Conservation (phyloP, 345 rosid species). For the Acer campestre region DNA sequence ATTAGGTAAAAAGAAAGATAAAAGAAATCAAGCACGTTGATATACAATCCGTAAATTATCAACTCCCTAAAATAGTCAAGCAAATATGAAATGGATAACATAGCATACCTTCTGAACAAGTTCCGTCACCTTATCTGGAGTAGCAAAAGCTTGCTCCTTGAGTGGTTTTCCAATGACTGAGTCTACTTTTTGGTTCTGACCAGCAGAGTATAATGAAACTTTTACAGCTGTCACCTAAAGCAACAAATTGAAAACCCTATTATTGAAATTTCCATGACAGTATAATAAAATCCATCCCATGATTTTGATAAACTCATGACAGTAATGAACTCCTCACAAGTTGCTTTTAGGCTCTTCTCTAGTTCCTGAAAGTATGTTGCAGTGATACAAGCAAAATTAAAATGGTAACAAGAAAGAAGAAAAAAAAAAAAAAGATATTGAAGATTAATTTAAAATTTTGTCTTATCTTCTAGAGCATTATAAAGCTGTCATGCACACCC, state of each 20-base stretch:
- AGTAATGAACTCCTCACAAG: no score
- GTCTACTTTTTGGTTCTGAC: conserved; percentile 65
- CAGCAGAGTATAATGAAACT: conserved; percentile 66
- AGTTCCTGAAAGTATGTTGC: conserved; percentile 45
- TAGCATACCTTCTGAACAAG: conserved; percentile 82
- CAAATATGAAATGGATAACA: conserved; percentile 1
- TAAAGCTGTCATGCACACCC: no score
- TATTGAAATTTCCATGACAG: neutral
- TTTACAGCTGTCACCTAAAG: conserved; percentile 84
- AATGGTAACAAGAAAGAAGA: neutral
- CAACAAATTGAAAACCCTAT: conserved; percentile 13
- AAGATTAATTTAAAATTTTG: no score
- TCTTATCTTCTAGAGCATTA: no score
- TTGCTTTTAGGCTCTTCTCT: conserved; percentile 92
- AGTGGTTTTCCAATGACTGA: conserved; percentile 80
- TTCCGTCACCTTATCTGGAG: conserved; percentile 94
- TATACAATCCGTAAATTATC: no score
- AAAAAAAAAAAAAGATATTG: no score
- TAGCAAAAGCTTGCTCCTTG: conserved; percentile 95
- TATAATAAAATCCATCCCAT: conserved; percentile 2
- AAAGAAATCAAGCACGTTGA: no score
- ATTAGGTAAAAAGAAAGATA: no score
- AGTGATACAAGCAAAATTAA: neutral
- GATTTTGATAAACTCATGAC: neutral
- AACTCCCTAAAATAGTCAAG: neutral